Conservation (phyloP, 1,139 yeast genomes). For the Suhomyces bribrorum region DNA sequence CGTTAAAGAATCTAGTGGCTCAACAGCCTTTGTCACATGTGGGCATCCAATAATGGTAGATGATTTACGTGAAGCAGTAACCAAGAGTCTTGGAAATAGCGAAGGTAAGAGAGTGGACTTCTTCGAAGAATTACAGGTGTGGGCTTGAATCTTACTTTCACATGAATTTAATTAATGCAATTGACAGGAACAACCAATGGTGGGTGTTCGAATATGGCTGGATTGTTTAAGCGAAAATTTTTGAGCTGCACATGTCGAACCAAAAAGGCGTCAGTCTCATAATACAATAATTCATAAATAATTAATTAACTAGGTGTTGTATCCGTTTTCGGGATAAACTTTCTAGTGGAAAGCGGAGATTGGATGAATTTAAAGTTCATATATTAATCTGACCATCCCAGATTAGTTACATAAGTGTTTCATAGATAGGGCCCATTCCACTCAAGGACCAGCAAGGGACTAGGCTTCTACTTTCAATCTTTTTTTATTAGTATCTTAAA, state of each 20-base stretch:
- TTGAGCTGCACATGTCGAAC: too few species aligned
- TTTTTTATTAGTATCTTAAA: too few species aligned
- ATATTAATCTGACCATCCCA: neutral
- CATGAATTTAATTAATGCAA: neutral
- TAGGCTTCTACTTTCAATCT: too few species aligned
- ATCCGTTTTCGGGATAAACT: neutral
- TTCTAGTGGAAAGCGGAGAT: neutral
- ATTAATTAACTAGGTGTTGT: neutral
- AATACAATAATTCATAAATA: too few species aligned
- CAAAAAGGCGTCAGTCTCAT: too few species aligned
- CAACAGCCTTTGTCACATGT: conserved; percentile 49
- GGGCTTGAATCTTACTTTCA: conserved; percentile 31
- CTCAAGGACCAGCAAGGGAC: too few species aligned
- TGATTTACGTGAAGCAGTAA: conserved; percentile 21
- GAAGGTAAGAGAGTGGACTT: conserved; percentile 34
- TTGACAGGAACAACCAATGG: too few species aligned
- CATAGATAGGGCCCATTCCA: neutral
- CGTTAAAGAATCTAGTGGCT: conserved; percentile 22
- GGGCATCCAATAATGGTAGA: conserved; percentile 56
- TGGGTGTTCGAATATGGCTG: too few species aligned
- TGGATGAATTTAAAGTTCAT: neutral
- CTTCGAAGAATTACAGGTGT: conserved; percentile 42
- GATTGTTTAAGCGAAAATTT: too few species aligned
- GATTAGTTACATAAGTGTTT: neutral
- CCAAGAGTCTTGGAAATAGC: conserved; percentile 9